A percentile compares a stretch with the other conserved stretches of the same genome.
Evolutionary conservation across 306 rosid genomes (phyloP).

Genomic region (Prunus kanzakura): DNA sequence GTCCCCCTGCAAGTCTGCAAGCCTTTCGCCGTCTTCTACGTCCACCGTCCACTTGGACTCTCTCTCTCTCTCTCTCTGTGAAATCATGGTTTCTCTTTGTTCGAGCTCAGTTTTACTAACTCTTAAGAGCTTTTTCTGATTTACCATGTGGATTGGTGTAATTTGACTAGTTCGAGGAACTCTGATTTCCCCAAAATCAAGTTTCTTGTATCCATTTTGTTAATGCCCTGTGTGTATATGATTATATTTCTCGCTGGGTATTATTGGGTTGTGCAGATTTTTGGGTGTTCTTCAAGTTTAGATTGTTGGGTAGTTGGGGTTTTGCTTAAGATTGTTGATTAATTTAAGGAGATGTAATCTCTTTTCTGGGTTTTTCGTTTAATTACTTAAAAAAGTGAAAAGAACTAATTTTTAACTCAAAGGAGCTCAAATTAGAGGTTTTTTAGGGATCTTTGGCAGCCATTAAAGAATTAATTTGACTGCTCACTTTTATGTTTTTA

Average conservation of each 20-base stretch:
- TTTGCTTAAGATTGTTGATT: slow-evolving; percentile 24
- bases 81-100: slow-evolving; percentile 37
- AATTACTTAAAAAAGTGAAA: slow-evolving; percentile 29
- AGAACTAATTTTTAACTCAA: slow-evolving; percentile 31
- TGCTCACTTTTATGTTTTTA: slow-evolving; percentile 32
- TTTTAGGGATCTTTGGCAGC: slow-evolving; percentile 34
- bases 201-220: slow-evolving; percentile 24
- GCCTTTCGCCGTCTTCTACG: slow-evolving; percentile 54
- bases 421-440: slow-evolving; percentile 38
- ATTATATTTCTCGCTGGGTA: slow-evolving; percentile 13
- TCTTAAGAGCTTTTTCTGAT: slow-evolving; percentile 26
- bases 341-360: slow-evolving; percentile 16
- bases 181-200: slow-evolving; percentile 32
- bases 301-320: slow-evolving; percentile 11
- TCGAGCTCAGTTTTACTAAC: slow-evolving; percentile 22
- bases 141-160: slow-evolving; percentile 49
- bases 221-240: slow-evolving; percentile 5
- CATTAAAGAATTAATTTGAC: slow-evolving; percentile 63
- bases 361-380: slow-evolving; percentile 20
- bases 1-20: slow-evolving; percentile 39
- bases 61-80: slow-evolving; percentile 6
- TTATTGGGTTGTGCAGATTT: slow-evolving; percentile 16
- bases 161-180: slow-evolving; percentile 32
- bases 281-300: slow-evolving; percentile 19
- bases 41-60: slow-evolving; percentile 50